Conservation (phyloP, 2,329 filamentous ascomycete species). For the Neofusicoccum parvum region DNA sequence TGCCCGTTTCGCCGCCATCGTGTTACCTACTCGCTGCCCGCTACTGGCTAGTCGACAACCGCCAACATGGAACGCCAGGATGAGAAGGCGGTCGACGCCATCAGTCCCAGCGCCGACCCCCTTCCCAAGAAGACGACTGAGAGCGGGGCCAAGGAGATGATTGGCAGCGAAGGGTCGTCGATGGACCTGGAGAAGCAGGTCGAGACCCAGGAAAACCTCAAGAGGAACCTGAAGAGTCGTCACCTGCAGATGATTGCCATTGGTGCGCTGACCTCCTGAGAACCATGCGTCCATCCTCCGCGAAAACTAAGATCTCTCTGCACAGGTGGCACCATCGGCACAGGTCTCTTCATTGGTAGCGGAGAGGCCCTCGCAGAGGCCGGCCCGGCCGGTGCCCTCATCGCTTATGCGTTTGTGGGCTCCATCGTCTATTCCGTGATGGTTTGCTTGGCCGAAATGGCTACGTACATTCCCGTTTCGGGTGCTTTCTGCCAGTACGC, state of each 20-base stretch:
- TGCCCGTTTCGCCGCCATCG: not conserved
- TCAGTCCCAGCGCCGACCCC: not conserved
- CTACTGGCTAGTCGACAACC: constrained; percentile 2
- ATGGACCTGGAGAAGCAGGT: constrained; percentile 40
- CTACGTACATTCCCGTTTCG: constrained; percentile 74
- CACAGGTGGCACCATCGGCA: constrained; percentile 49
- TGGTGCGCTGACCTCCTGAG: constrained; percentile 30
- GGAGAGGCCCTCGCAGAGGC: constrained; percentile 50
- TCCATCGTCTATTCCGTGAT: constrained; percentile 76
- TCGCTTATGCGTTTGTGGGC: constrained; percentile 58
- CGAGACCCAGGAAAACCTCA: constrained; percentile 29
- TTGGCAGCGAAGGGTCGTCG: constrained; percentile 18
- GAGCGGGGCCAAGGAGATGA: constrained; percentile 4
- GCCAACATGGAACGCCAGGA: constrained; percentile 15
- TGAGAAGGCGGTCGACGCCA: constrained; percentile 19
- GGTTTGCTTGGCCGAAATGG: constrained; percentile 66
- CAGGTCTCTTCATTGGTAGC: constrained; percentile 57
- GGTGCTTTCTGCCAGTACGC: constrained; percentile 79
- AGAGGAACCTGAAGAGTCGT: constrained; percentile 39
- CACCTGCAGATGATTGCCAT: constrained; percentile 45
- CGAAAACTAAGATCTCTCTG: not conserved
- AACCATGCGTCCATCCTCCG: constrained; percentile 5
- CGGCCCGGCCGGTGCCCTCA: constrained; percentile 51
- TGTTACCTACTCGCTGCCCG: not conserved
- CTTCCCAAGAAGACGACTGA: constrained; percentile 1